These are phyloP conservation scores for Trichoderma gamsii DNA, from an alignment of 495 filamentous ascomycete species.

Conservation along the genomic window DNA sequence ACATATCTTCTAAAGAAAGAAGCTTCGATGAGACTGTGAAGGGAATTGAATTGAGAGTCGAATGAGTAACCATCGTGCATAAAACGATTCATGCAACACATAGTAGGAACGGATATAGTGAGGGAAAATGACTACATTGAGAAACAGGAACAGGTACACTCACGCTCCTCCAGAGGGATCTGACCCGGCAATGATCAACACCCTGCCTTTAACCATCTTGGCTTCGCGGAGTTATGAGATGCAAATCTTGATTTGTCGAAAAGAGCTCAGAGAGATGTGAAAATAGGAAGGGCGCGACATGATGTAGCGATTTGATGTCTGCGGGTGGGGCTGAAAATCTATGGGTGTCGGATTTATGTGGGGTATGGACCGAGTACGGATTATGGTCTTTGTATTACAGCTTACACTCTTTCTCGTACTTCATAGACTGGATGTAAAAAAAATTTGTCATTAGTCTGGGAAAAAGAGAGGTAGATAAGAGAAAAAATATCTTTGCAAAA, in stretches of 20 bases:
- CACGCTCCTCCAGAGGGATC: slow-evolving; percentile 87
- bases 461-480: no score
- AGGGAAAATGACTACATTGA: slow-evolving; percentile 4
- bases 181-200: slow-evolving; percentile 79
- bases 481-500: no score
- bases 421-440: no score
- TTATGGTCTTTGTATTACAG: no score
- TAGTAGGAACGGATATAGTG: background rate
- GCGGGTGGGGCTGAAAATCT: background rate
- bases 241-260: background rate
- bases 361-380: background rate
- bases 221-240: background rate
- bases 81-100: background rate
- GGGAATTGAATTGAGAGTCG: background rate
- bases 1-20: background rate
- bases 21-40: background rate
- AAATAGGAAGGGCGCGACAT: background rate
- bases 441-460: no score
- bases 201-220: slow-evolving; percentile 38
- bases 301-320: background rate
- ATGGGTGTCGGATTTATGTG: background rate
- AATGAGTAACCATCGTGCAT: background rate
- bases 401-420: no score
- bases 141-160: slow-evolving; percentile 31
- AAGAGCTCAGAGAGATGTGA: background rate